Base-by-base conservation (phyloP, 1,284 basidiomycete genomes). In the Marasmius fiardii region DNA sequence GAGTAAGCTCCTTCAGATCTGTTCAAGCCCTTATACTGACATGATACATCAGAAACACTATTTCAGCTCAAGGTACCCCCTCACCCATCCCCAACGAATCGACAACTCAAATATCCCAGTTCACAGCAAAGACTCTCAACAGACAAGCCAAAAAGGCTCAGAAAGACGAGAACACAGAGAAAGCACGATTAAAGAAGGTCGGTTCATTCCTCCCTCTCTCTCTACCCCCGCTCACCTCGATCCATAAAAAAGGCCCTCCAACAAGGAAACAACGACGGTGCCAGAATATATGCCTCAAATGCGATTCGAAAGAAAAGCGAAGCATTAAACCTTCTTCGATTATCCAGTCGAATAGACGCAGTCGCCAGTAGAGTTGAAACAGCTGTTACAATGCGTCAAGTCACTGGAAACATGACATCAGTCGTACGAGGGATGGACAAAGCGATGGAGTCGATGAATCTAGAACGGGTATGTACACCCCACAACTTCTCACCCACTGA, bases 281-380 rank as follows among this genome's bases (percentile, higher is more conserved):
- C 97, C n/a, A 85, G 93, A 57, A 99, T 99, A 79, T 99, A 99
- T 70, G 97, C 97, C 14, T 88, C 94, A 45, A 99, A 99, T 68
- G 93, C 97, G 44, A 99, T 99, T 67, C 83, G 97, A 54, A 99
- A 99, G 84, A 98, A 99, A 83, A 94, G 86, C 60, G 97, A 99
- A 71, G 77, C 88, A 0, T 77, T 99, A 61, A 99, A 98, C 71
- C 78, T 98, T 4, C 81, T 98, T 8, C 81, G 94, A 43, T 75
- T 98, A 26, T 85, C 90, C 0, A 94, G 92, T 65, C 81, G 97
- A 31, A 94, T 99, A 70, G 97, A 99, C 69, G 95, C 97, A 4
- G 97, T 99, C 4, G 92, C 95, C 1, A 95, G 92, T 65, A 77
- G 97, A 23, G 96, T 99, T 0, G 96, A 99, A 75, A 99, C 97